Percentiles rank a stretch among this genome's conserved stretches.
Conservation (phyloP, 176 grass and related monocot genomes). For the Tillandsia fasciculata region DNA sequence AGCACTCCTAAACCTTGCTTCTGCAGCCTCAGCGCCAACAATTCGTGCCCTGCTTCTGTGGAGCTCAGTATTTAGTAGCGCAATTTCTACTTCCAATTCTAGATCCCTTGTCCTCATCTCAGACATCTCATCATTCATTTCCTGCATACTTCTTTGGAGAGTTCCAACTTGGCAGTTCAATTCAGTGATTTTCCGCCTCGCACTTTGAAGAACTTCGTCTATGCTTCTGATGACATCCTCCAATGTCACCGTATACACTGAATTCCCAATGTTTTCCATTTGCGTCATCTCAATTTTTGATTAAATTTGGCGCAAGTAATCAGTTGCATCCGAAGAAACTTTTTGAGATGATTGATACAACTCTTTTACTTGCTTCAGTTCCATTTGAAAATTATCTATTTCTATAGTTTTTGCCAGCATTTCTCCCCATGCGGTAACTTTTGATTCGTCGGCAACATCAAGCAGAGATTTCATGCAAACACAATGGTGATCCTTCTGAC, state of each 20-base stretch:
- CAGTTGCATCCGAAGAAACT: not conserved
- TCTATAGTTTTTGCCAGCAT: slow-evolving; percentile 33
- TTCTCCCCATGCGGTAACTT: slow-evolving; percentile 10
- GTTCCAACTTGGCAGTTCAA: slow-evolving; percentile 13
- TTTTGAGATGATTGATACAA: not conserved
- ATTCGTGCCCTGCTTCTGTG: not conserved
- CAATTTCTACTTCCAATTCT: slow-evolving; percentile 7
- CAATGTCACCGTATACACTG: not conserved
- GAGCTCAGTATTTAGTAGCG: not conserved
- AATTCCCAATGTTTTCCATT: no score
- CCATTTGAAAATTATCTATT: slow-evolving; percentile 16
- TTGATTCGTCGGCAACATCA: no score
- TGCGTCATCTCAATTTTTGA: slow-evolving; percentile 2
- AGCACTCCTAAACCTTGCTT: slow-evolving; percentile 12
- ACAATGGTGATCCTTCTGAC: no score
- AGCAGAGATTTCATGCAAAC: slow-evolving; percentile 1
- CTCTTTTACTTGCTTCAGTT: slow-evolving; percentile 28
- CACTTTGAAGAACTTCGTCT: slow-evolving; percentile 8
- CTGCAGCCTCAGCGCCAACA: slow-evolving; percentile 2
- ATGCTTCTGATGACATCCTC: not conserved
- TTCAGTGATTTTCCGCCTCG: not conserved
- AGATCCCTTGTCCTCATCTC: not conserved
- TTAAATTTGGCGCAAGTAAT: not conserved
- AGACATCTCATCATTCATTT: not conserved
- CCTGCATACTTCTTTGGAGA: slow-evolving; percentile 6